These are phyloP conservation scores for Aureobasidium zeae DNA, from an alignment of 2,329 filamentous ascomycete genomes.

Conservation along the genomic window DNA sequence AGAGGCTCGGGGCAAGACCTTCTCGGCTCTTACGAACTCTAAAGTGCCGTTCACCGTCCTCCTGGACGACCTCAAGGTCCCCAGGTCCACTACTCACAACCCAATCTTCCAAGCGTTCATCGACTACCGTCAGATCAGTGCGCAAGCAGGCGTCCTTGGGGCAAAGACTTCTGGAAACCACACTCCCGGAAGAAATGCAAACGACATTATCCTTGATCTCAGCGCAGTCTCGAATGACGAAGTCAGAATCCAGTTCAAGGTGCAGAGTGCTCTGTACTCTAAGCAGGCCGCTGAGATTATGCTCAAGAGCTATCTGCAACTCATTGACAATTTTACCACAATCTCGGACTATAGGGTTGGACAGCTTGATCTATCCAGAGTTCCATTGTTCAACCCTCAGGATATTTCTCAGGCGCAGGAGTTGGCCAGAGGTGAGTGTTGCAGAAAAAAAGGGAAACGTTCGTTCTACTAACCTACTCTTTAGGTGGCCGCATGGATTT, in stretches of 20 bases:
- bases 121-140: slow-evolving; percentile 23
- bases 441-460: too few species aligned
- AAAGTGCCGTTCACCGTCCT: slow-evolving; percentile 28
- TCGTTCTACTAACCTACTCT: too few species aligned
- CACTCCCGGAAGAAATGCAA: not conserved
- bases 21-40: slow-evolving; percentile 23
- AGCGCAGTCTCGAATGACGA: not conserved
- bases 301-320: not conserved
- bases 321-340: not conserved
- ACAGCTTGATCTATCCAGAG: not conserved
- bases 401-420: not conserved
- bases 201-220: not conserved
- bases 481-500: not conserved
- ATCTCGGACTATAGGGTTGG: slow-evolving; percentile 18
- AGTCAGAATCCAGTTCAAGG: not conserved
- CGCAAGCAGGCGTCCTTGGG: not conserved
- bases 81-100: slow-evolving; percentile 21
- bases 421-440: not conserved
- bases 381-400: not conserved
- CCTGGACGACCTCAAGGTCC: slow-evolving; percentile 23
- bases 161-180: not conserved
- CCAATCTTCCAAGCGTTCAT: slow-evolving; percentile 32
- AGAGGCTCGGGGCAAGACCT: slow-evolving; percentile 18
- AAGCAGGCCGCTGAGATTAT: slow-evolving; percentile 9
- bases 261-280: slow-evolving; percentile 14